Conservation (phyloP, 805 yeast species). For the Metschnikowia gruessii region DNA sequence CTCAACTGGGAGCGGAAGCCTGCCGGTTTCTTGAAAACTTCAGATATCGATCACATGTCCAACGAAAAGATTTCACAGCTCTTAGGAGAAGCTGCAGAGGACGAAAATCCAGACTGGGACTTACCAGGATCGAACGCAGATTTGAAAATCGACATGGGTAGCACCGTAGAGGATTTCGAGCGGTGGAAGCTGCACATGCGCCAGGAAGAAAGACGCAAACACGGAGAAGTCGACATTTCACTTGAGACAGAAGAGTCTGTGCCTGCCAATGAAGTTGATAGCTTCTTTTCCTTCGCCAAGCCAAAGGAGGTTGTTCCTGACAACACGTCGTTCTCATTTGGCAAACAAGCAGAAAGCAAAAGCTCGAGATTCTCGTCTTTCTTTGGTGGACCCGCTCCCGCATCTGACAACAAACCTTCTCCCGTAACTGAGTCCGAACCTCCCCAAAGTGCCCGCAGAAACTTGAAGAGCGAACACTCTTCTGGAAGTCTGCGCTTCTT, state of each 20-base stretch:
- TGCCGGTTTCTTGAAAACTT: constrained; percentile 19
- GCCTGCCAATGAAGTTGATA: constrained; percentile 40
- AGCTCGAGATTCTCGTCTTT: constrained; percentile 23
- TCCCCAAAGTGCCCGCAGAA: neutral
- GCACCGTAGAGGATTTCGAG: constrained; percentile 56
- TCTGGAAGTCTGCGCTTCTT: constrained; percentile 13
- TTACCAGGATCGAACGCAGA: constrained; percentile 27
- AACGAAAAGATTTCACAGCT: constrained; percentile 34
- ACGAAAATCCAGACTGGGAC: constrained; percentile 42
- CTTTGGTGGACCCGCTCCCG: constrained; percentile 13
- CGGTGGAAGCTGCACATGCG: constrained; percentile 56
- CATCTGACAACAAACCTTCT: neutral
- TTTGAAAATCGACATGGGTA: constrained; percentile 40
- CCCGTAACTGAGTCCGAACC: neutral
- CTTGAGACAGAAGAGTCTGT: constrained; percentile 15
- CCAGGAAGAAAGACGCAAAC: constrained; percentile 46
- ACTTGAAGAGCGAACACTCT: constrained; percentile 1
- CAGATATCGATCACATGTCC: constrained; percentile 32
- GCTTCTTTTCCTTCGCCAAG: constrained; percentile 40
- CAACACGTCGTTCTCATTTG: constrained; percentile 1
- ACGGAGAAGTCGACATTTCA: constrained; percentile 34
- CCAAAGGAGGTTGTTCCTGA: constrained; percentile 23
- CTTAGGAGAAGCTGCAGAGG: constrained; percentile 36
- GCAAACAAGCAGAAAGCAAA: constrained; percentile 22
- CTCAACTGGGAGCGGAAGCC: constrained; percentile 35